Conservation (phyloP, 768 basidiomycete species). For the Pluteus cervinus region DNA sequence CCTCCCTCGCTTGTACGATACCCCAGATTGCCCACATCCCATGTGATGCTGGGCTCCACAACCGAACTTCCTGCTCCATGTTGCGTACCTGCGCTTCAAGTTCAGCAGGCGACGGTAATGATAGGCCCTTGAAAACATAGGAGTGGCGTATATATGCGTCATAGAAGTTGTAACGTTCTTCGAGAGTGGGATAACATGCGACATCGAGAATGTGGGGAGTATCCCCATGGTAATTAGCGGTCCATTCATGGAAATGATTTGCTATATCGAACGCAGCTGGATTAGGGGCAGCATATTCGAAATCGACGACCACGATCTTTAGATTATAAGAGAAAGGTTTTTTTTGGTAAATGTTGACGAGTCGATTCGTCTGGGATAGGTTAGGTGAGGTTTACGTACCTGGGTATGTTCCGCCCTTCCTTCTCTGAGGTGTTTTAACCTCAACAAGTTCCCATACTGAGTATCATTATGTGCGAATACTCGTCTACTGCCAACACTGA, state of each 20-base stretch:
- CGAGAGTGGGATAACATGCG: conserved; percentile 62
- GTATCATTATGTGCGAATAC: conserved; percentile 93
- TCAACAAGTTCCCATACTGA: conserved; percentile 90
- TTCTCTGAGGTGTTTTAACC: conserved; percentile 51
- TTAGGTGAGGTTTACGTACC: conserved; percentile 32
- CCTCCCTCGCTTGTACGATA: conserved; percentile 81
- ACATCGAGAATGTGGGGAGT: conserved; percentile 62
- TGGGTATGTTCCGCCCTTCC: conserved; percentile 71
- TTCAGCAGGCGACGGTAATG: conserved; percentile 21
- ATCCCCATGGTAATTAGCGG: conserved; percentile 75
- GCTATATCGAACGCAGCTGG: conserved; percentile 94
- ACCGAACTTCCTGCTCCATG: conserved; percentile 72
- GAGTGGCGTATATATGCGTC: conserved; percentile 67
- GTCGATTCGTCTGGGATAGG: conserved; percentile 5
- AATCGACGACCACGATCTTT: conserved; percentile 93
- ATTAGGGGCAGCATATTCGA: conserved; percentile 93
- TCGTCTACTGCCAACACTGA: conserved; percentile 52
- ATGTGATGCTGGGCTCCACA: conserved; percentile 89
- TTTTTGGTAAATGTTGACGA: conserved; percentile 3
- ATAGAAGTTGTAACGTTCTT: conserved; percentile 82
- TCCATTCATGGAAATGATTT: conserved; percentile 98
- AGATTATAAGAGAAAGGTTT: too few species aligned
- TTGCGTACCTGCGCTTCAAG: conserved; percentile 43
- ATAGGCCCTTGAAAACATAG: conserved; percentile 25
- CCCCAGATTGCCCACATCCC: conserved; percentile 96